phyloP scores from a whole-genome alignment of 179 eudicot species.

The Silene vulgaris region DNA sequence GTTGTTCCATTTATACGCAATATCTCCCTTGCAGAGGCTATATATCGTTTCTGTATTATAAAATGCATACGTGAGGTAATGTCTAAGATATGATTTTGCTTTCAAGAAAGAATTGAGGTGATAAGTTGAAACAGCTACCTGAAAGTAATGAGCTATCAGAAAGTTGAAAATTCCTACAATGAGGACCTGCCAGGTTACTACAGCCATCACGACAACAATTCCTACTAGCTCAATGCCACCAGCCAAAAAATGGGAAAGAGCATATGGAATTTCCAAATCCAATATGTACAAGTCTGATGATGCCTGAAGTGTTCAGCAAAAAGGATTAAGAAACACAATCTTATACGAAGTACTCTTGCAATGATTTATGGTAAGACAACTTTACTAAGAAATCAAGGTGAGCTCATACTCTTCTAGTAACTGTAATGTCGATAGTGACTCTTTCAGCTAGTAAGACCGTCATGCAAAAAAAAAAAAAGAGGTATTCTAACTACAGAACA shows the following conservation, averaged over 20 bases:
- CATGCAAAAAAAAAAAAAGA: background rate
- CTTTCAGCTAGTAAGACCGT: no score
- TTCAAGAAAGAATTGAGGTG: background rate
- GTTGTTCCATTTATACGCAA: constrained; percentile 73
- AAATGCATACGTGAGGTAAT: background rate
- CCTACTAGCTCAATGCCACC: constrained; percentile 39
- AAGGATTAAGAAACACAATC: background rate
- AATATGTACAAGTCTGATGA: constrained; percentile 23
- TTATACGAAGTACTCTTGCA: no score
- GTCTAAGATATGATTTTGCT: background rate
- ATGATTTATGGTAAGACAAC: no score
- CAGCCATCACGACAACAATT: constrained; percentile 51
- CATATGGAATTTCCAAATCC: constrained; percentile 24
- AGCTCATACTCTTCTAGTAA: no score
- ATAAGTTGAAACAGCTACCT: constrained; percentile 31
- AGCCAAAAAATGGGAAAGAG: constrained; percentile 25
- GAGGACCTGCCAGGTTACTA: constrained; percentile 71
- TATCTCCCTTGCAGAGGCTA: constrained; percentile 64
- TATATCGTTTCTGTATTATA: constrained; percentile 45
- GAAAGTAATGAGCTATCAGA: constrained; percentile 48
- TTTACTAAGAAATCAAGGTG: no score
- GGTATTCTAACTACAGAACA: background rate
- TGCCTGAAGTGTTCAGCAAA: constrained; percentile 13
- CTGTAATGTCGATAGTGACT: no score
- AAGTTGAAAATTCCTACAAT: constrained; percentile 48